Evolutionary conservation across 2,329 filamentous ascomycete species (phyloP), one percentile per base, ranked within the genome.

Genomic region (Fusarium sp.): DNA sequence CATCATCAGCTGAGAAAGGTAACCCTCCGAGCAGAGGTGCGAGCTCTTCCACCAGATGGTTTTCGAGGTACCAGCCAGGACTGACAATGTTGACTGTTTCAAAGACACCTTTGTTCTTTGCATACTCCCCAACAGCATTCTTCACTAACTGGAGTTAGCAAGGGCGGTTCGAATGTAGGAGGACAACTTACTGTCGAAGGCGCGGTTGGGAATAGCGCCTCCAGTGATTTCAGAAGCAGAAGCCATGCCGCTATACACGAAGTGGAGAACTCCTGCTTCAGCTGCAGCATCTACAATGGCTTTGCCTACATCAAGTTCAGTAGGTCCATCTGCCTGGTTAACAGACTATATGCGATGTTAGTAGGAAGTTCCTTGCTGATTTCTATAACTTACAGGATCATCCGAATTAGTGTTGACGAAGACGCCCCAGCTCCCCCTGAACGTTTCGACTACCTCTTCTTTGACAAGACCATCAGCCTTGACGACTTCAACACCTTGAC

Each of bases 61-160:
- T 81, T 56, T 84, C 82, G 51, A 82, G 71, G 63, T 81, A 84
- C 81, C 80, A 84, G 3, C 78, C 81, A 2, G 81, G 72, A 32
- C 76, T 77, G 45, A 82, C 77, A 46, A 79, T 74, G 45, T 74
- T 76, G 44, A 80, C 76, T 22, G 76, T 77, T 32, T 79, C 71
- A 63, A 84, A 84, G 1, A 64, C 64, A 5, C 61, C 61, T 24
- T 71, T 77, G 3, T 61, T 62, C 25, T 76, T 75, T 16, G 80
- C 81, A 49, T 83, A 81, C 42, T 80, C 70, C 10, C 79, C 80
- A 40, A 82, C 75, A 6, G 74, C 74, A 57, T 79, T 67, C 63
- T 84, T 83, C 14, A 79, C 81, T 83, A 32, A 4, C 3, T 22
- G 1, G 2, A 29, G 11, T 76, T 25, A 71, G 68, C 1, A 30